These are phyloP conservation scores for Phoma sp. DNA, from an alignment of 2,329 filamentous ascomycete species.

Conservation along the genomic window DNA sequence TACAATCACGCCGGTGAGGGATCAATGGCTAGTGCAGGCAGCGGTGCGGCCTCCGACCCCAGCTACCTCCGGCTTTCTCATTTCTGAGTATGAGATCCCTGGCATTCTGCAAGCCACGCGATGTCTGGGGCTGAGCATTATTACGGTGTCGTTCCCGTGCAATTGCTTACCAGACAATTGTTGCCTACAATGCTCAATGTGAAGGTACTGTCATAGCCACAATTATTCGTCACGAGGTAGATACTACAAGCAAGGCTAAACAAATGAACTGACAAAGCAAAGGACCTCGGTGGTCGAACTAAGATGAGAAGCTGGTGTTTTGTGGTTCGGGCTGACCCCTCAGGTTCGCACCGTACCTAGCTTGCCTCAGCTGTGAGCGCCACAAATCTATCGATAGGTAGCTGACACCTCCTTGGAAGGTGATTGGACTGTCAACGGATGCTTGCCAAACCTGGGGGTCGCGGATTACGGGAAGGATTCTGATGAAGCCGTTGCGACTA, in stretches of 20 bases:
- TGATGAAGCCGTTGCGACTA: neutral
- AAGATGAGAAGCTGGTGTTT: neutral
- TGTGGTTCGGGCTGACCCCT: slow-evolving; percentile 8
- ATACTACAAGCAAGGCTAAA: too few species aligned
- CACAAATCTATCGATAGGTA: slow-evolving; percentile 11
- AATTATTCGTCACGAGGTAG: too few species aligned
- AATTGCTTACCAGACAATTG: neutral
- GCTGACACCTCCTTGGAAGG: neutral
- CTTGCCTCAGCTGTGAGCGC: slow-evolving; percentile 9
- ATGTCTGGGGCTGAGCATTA: slow-evolving; percentile 2
- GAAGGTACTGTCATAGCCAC: neutral
- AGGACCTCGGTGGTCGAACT: neutral
- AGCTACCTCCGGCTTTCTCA: neutral
- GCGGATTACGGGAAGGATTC: neutral
- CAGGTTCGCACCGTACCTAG: slow-evolving; percentile 10
- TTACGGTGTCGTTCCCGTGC: neutral
- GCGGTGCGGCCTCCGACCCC: neutral
- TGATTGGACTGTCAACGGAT: neutral
- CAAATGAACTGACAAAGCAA: neutral
- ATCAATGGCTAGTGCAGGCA: neutral
- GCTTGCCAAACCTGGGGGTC: neutral
- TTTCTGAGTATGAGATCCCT: neutral
- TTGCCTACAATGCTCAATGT: neutral
- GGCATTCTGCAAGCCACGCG: neutral
- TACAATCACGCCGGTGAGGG: too few species aligned